Conservation (phyloP, 768 basidiomycete species). For the Lentinula edodes region DNA sequence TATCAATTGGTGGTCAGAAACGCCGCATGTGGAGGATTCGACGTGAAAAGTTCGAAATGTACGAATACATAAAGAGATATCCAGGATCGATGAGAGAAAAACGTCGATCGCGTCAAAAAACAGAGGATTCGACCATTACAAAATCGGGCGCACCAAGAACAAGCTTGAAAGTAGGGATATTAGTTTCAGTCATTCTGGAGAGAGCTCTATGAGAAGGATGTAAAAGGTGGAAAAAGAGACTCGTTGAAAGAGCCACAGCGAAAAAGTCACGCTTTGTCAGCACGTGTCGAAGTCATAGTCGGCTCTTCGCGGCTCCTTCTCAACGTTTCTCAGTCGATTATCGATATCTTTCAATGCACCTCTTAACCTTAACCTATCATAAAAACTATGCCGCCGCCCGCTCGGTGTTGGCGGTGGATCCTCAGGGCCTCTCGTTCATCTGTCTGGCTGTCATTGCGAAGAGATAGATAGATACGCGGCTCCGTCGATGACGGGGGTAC, state of each 20-base stretch:
- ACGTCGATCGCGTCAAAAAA: constrained; percentile 24
- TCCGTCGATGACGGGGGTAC: too few relatives aligned
- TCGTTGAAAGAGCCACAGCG: not conserved
- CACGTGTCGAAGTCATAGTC: not conserved
- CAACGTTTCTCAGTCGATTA: too few relatives aligned
- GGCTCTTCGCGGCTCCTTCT: too few relatives aligned
- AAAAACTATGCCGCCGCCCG: too few relatives aligned
- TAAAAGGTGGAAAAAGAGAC: too few relatives aligned
- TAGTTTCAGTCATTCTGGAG: constrained; percentile 33
- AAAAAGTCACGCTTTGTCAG: not conserved
- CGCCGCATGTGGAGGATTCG: constrained; percentile 13
- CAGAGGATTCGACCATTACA: constrained; percentile 8
- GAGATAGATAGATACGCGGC: too few relatives aligned
- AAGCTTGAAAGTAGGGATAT: constrained; percentile 94
- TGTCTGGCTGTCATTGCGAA: too few relatives aligned
- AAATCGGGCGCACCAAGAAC: constrained; percentile 72
- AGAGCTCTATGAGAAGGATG: constrained; percentile 14
- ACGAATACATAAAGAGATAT: constrained; percentile 13
- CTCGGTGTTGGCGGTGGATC: too few relatives aligned
- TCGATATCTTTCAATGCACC: too few relatives aligned
- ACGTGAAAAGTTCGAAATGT: not conserved
- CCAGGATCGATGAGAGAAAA: constrained; percentile 49
- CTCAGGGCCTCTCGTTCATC: too few relatives aligned
- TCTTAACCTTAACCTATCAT: too few relatives aligned
- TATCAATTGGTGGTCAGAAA: constrained; percentile 12